Evolutionary conservation across 2,329 filamentous ascomycete genomes (phyloP).

Genomic region (Sclerotinia sclerotiorum): DNA sequence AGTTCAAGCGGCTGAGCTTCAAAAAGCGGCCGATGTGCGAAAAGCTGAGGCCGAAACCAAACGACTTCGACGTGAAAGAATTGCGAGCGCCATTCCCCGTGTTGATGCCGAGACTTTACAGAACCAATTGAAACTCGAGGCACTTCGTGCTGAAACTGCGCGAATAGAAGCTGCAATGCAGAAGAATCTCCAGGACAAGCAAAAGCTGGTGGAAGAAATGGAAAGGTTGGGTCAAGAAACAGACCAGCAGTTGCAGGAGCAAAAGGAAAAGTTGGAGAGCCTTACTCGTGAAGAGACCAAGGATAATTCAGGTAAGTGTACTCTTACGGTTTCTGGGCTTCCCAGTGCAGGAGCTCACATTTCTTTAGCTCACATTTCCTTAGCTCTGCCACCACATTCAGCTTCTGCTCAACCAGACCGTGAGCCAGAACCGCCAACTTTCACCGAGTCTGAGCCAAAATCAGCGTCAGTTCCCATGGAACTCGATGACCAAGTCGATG

Average conservation of each 20-base stretch:
- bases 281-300: conserved; percentile 36
- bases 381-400: conserved; percentile 9
- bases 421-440: neutral
- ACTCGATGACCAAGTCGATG: conserved; percentile 5
- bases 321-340: neutral
- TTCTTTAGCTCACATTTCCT: neutral
- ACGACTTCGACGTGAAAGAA: conserved; percentile 38
- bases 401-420: neutral
- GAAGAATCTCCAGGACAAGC: conserved; percentile 40
- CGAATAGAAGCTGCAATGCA: conserved; percentile 38
- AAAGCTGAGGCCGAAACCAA: conserved; percentile 36
- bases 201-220: conserved; percentile 40
- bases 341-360: conserved; percentile 16
- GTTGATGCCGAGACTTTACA: conserved; percentile 41
- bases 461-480: conserved; percentile 17
- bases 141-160: conserved; percentile 38
- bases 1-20: conserved; percentile 32
- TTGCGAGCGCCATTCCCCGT: conserved; percentile 38
- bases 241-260: conserved; percentile 40
- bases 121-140: conserved; percentile 36
- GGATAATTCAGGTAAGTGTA: conserved; percentile 35
- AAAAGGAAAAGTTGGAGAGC: conserved; percentile 40
- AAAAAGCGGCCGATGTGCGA: conserved; percentile 34
- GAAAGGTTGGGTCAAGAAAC: conserved; percentile 40
- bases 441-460: neutral